phyloP scores from a whole-genome alignment of 2,329 filamentous ascomycete genomes.

The Neocatenulostroma microsporum region DNA sequence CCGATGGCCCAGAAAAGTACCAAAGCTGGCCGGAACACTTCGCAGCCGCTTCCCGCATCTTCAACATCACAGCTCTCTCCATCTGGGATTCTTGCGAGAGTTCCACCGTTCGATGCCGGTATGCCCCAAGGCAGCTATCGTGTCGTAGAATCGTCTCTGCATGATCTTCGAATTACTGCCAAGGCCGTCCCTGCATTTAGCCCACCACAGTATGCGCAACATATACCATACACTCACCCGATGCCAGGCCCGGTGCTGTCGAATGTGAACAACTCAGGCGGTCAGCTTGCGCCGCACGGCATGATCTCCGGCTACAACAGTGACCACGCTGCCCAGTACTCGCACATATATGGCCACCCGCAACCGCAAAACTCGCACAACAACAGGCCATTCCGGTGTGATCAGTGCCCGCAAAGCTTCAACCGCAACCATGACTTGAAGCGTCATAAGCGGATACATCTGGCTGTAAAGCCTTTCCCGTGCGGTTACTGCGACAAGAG shows the following conservation, averaged over 20 bases:
- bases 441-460: conserved; percentile 87
- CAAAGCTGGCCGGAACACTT: no score
- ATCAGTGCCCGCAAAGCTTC: conserved; percentile 85
- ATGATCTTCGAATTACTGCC: no score
- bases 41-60: no score
- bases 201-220: conserved; percentile 44
- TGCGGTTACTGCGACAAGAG: conserved; percentile 90
- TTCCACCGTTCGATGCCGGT: no score
- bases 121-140: no score
- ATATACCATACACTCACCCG: conserved; percentile 47
- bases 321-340: conserved; percentile 57
- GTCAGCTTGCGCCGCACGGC: conserved; percentile 56
- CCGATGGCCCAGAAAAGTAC: no score
- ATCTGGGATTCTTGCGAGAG: no score
- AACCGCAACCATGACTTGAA: conserved; percentile 96
- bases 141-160: no score
- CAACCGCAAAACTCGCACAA: conserved; percentile 48
- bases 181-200: conserved; percentile 38
- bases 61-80: no score
- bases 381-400: conserved; percentile 90
- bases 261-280: conserved; percentile 66
- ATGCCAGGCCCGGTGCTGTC: conserved; percentile 65
- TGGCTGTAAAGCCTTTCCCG: conserved; percentile 91
- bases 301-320: conserved; percentile 53
- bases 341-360: conserved; percentile 49